Conservation (phyloP, 108 stramenopile species). For the Cyclotella sp. region DNA sequence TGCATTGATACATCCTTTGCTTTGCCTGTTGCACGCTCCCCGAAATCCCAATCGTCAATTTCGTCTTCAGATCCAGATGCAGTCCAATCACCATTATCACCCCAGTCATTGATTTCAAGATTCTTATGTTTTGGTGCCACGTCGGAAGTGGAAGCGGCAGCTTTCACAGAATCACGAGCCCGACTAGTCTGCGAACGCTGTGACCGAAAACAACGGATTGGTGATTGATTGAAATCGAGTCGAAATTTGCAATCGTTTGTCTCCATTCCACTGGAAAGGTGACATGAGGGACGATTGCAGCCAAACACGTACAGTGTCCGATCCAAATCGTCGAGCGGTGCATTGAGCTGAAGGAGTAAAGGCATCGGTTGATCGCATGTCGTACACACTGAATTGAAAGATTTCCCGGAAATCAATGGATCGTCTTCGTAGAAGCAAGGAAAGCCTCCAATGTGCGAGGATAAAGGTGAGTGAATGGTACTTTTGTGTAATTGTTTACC, state of each 20-base stretch:
- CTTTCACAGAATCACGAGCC: constrained; percentile 7
- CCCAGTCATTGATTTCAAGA: constrained; percentile 21
- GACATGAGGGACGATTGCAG: constrained; percentile 63
- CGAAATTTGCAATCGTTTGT: constrained; percentile 29
- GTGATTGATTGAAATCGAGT: constrained; percentile 47
- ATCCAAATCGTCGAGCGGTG: constrained; percentile 50
- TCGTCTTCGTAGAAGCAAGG: constrained; percentile 40
- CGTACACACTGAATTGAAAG: constrained; percentile 43
- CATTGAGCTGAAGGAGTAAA: constrained; percentile 63
- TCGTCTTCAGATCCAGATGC: constrained; percentile 25
- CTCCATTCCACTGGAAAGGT: constrained; percentile 2
- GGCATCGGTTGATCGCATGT: constrained; percentile 59
- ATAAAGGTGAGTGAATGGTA: constrained; percentile 18
- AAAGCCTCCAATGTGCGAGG: constrained; percentile 62
- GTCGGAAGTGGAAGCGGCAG: constrained; percentile 21
- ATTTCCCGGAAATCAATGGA: constrained; percentile 1
- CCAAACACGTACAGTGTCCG: constrained; percentile 56
- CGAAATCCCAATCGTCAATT: constrained; percentile 33
- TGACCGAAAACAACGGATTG: constrained; percentile 55
- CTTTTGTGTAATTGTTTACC: constrained; percentile 29
- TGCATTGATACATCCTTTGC: constrained; percentile 33
- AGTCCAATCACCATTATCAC: constrained; percentile 60
- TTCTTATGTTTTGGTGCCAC: constrained; percentile 19
- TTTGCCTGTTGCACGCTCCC: neutral
- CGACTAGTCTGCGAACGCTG: constrained; percentile 12